phyloP scores from a whole-genome alignment of 2,329 filamentous ascomycete species.

The Exserohilum rostratum region DNA sequence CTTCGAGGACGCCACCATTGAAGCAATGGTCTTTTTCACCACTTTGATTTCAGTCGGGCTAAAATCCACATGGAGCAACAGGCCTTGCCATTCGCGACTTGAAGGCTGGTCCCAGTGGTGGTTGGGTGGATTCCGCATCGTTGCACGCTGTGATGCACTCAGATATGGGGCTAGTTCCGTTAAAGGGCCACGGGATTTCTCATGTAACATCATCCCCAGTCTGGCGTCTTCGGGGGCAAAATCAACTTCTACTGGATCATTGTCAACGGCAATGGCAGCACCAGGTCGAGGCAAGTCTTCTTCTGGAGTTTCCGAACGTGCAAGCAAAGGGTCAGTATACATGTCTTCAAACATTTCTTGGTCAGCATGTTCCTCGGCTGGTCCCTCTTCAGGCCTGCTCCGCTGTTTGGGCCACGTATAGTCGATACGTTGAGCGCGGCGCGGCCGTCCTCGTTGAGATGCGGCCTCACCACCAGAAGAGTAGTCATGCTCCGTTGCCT shows the following conservation, averaged over 20 bases:
- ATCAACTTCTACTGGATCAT: conserved; percentile 25
- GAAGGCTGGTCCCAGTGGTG: conserved; percentile 34
- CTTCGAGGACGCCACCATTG: conserved; percentile 4
- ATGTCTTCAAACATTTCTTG: conserved; percentile 8
- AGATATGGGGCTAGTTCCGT: conserved; percentile 36
- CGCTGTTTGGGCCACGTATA: conserved; percentile 35
- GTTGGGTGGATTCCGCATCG: conserved; percentile 17
- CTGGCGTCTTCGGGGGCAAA: conserved; percentile 29
- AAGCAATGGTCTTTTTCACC: conserved; percentile 25
- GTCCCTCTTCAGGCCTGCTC: not conserved
- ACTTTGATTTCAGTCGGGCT: conserved; percentile 30
- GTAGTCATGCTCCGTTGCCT: conserved; percentile 17
- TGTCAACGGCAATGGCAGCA: conserved; percentile 21
- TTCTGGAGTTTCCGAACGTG: conserved; percentile 22
- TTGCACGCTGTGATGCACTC: conserved; percentile 23
- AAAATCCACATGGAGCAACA: conserved; percentile 44
- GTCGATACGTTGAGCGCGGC: conserved; percentile 33
- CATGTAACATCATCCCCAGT: conserved; percentile 19
- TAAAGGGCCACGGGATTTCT: not conserved
- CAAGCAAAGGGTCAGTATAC: not conserved
- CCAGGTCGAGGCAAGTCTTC: conserved; percentile 13
- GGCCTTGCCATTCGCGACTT: conserved; percentile 37
- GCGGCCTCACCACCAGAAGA: conserved; percentile 29
- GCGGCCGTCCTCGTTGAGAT: conserved; percentile 22
- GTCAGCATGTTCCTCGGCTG: conserved; percentile 9